Evolutionary conservation across 306 rosid genomes (phyloP).

Genomic region (Malus asiatica): DNA sequence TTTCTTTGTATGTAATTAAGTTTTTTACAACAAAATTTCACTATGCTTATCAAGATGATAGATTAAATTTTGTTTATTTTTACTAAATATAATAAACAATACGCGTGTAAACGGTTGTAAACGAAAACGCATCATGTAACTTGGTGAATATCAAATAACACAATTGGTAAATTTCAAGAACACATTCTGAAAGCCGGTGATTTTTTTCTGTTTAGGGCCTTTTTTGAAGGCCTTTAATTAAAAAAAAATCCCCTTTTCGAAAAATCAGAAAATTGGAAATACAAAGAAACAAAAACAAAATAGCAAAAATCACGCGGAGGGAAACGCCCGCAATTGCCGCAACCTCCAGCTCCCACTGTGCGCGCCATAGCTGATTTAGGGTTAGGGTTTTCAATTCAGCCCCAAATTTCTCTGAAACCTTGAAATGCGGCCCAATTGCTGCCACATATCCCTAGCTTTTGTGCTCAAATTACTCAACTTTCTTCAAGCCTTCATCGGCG

Average conservation of each 20-base stretch:
- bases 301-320: neutral
- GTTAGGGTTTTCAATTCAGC: conserved; percentile 5
- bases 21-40: too few species aligned
- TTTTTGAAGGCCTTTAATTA: neutral
- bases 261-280: neutral
- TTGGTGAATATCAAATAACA: neutral
- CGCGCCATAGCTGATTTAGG: neutral
- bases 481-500: conserved; percentile 79
- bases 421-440: conserved; percentile 56
- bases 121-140: neutral
- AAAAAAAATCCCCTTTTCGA: neutral
- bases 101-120: neutral
- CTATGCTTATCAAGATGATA: neutral
- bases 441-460: conserved; percentile 73
- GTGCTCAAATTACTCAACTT: conserved; percentile 65
- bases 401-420: neutral
- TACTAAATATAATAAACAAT: neutral
- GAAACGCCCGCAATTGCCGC: neutral
- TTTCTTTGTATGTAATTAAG: neutral
- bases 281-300: neutral
- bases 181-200: neutral
- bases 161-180: neutral
- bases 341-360: neutral
- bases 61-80: neutral
- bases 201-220: neutral